Evolutionary conservation across 768 basidiomycete species (phyloP).

Genomic region (Pulveroboletus frians): DNA sequence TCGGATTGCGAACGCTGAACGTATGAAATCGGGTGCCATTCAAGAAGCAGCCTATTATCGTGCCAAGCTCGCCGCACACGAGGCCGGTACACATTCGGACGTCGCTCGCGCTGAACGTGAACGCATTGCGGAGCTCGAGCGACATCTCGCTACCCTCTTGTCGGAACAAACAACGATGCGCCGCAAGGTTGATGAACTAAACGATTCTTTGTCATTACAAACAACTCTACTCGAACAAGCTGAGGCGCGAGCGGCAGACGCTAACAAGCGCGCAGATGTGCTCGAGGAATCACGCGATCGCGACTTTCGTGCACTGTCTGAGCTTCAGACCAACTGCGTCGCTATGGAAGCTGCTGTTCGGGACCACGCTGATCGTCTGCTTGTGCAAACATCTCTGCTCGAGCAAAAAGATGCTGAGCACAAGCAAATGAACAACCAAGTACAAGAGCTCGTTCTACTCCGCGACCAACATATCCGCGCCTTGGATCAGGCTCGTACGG

Average conservation of each 20-base stretch:
- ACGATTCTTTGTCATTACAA: conserved; percentile 69
- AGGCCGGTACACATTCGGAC: conserved; percentile 62
- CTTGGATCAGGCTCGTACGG: conserved; percentile 77
- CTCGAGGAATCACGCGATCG: conserved; percentile 66
- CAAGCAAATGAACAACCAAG: conserved; percentile 53
- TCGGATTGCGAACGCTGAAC: conserved; percentile 73
- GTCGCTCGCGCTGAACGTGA: conserved; percentile 70
- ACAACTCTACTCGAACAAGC: conserved; percentile 75
- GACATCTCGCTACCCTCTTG: conserved; percentile 55
- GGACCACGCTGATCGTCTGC: conserved; percentile 70
- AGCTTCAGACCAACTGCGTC: conserved; percentile 61
- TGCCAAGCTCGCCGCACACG: conserved; percentile 86
- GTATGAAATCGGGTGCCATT: conserved; percentile 67
- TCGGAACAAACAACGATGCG: conserved; percentile 63
- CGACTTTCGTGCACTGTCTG: conserved; percentile 57
- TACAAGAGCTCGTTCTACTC: conserved; percentile 64
- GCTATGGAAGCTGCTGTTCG: conserved; percentile 59
- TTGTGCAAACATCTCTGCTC: conserved; percentile 65
- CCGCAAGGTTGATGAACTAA: conserved; percentile 65
- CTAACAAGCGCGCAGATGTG: conserved; percentile 68
- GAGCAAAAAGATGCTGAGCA: conserved; percentile 82
- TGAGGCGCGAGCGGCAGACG: conserved; percentile 71
- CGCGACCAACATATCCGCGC: conserved; percentile 84
- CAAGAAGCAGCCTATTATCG: conserved; percentile 97
- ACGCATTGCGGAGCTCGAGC: conserved; percentile 70